A percentile compares a stretch with the other conserved stretches of the same genome.
These are phyloP conservation scores for Coprinopsis strossmayeri DNA, from an alignment of 768 basidiomycete species.

Conservation along the genomic window DNA sequence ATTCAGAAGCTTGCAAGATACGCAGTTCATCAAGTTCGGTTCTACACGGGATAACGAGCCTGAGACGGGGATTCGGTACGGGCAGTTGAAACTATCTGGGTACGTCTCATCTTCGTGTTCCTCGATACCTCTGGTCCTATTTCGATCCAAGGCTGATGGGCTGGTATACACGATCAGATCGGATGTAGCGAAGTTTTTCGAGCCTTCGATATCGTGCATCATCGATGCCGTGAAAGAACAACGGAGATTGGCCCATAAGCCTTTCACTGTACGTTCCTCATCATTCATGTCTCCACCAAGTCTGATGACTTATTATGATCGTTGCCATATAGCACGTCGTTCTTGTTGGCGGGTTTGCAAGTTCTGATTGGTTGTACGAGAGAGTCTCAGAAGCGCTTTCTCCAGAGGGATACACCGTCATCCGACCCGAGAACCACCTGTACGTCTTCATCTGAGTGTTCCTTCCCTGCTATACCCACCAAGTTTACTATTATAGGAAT, in stretches of 20 bases:
- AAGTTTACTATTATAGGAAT: slow-evolving; percentile 14
- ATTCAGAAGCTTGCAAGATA: slow-evolving; percentile 14
- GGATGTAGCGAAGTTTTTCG: slow-evolving; percentile 17
- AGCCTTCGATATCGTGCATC: slow-evolving; percentile 18
- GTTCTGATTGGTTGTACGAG: slow-evolving; percentile 18
- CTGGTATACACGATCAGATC: slow-evolving; percentile 14
- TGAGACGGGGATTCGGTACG: slow-evolving; percentile 13
- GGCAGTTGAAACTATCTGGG: slow-evolving; percentile 17
- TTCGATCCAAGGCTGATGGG: too few relatives aligned
- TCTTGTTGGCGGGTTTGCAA: slow-evolving; percentile 19
- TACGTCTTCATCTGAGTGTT: neutral
- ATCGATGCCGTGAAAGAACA: slow-evolving; percentile 17
- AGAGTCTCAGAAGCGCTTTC: slow-evolving; percentile 10
- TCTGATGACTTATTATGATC: neutral
- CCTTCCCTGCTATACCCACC: neutral
- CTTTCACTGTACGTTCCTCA: slow-evolving; percentile 12
- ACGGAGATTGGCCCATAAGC: slow-evolving; percentile 10
- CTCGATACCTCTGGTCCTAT: neutral
- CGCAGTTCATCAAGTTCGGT: slow-evolving; percentile 20
- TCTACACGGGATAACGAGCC: slow-evolving; percentile 16
- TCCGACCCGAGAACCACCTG: slow-evolving; percentile 14
- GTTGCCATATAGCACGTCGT: slow-evolving; percentile 19
- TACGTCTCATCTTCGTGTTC: neutral
- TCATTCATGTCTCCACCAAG: neutral
- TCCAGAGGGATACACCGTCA: slow-evolving; percentile 9